phyloP scores from a whole-genome alignment of 441 rosid species.

The Syzygium malaccense region DNA sequence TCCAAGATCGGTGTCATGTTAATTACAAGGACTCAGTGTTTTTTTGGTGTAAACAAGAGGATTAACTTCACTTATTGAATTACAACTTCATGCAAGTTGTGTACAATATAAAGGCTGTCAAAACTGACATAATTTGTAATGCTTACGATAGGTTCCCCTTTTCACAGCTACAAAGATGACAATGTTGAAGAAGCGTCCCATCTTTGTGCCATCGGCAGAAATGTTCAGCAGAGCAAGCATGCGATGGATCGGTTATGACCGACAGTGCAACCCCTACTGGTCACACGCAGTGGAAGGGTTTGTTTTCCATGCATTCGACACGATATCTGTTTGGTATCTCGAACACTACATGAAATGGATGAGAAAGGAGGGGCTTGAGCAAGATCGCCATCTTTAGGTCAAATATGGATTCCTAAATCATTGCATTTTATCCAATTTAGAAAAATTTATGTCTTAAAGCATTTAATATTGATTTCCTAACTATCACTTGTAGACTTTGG shows the following conservation, averaged over 20 bases:
- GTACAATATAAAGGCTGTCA: too few relatives aligned
- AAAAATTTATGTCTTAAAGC: neutral
- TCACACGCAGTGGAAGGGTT: conserved; percentile 13
- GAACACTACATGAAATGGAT: neutral
- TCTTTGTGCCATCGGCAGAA: conserved; percentile 10
- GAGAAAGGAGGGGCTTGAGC: neutral
- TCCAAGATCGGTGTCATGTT: neutral
- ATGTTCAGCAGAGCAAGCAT: conserved; percentile 9
- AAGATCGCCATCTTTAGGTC: neutral
- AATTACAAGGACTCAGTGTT: neutral
- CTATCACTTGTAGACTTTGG: neutral
- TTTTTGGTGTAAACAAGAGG: neutral
- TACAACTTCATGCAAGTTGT: neutral
- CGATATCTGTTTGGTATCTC: neutral
- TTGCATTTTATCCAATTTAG: neutral
- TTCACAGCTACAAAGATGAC: conserved; percentile 23
- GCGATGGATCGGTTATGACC: conserved; percentile 17
- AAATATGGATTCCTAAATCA: neutral
- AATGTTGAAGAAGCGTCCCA: neutral
- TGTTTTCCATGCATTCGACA: neutral
- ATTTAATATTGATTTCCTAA: too few relatives aligned
- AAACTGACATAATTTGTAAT: neutral
- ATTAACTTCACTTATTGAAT: neutral
- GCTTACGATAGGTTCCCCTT: conserved; percentile 7
- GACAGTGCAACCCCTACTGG: conserved; percentile 20